Percentiles rank a stretch among this genome's conserved stretches.
Evolutionary conservation across 2,329 filamentous ascomycete genomes (phyloP).

Genomic region (Exophiala sp.): DNA sequence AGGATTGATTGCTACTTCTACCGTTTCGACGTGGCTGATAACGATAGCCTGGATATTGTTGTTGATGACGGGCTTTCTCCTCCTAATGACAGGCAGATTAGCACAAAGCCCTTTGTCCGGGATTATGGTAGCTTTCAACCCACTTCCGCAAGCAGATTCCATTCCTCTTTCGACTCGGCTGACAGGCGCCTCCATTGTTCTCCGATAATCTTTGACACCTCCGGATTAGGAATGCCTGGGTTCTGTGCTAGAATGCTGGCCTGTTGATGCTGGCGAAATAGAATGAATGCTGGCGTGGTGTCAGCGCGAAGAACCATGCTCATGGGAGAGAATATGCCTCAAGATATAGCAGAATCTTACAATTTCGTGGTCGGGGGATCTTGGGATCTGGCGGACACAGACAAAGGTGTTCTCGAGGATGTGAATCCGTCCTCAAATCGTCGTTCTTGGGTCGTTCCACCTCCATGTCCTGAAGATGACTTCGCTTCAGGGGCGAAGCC

Average conservation of each 20-base stretch:
- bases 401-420: slow-evolving; percentile 45
- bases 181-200: slow-evolving; percentile 79
- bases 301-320: slow-evolving; percentile 15
- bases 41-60: slow-evolving; percentile 86
- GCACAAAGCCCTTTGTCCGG: slow-evolving; percentile 24
- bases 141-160: slow-evolving; percentile 83
- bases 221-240: slow-evolving; percentile 86
- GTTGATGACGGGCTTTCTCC: slow-evolving; percentile 83
- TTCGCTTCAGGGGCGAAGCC: slow-evolving; percentile 7
- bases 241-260: slow-evolving; percentile 71
- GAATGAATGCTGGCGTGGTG: slow-evolving; percentile 73
- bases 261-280: slow-evolving; percentile 92
- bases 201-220: slow-evolving; percentile 96
- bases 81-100: slow-evolving; percentile 46
- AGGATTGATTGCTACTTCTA: slow-evolving; percentile 33
- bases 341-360: slow-evolving; percentile 53
- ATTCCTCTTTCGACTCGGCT: slow-evolving; percentile 69
- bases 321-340: too few species aligned
- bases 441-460: slow-evolving; percentile 3
- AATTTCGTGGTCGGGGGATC: slow-evolving; percentile 65
- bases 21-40: slow-evolving; percentile 71
- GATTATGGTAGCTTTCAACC: slow-evolving; percentile 21
- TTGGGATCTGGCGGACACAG: slow-evolving; percentile 66
- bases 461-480: slow-evolving; percentile 10
- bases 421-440: neutral